Base-by-base conservation (phyloP, 1,139 yeast species). In the Eremothecium coryli region DNA sequence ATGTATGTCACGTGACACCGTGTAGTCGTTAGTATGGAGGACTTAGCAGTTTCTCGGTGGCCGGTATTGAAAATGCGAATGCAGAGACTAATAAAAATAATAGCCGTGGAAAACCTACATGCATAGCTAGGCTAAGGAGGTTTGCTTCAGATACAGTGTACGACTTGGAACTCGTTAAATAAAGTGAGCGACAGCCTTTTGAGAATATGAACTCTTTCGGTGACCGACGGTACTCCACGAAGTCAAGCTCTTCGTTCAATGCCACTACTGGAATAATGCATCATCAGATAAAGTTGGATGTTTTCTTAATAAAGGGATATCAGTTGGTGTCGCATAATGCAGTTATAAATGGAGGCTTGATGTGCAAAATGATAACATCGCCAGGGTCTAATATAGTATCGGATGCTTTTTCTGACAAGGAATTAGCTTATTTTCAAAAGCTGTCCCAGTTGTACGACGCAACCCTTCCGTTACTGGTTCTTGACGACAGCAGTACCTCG, bases 281-380 rank as follows among this genome's bases (percentile, higher is more conserved):
- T 37, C 55, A 50, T 37, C 58, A 53, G 40, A 41, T 46, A 2
- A 50, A 50, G 36, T 43, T 54, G 29, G 60, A 55, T 41, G 49
- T 53, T 3, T 54, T 54, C 33, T 48, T 54, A 23, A 54, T 55
- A 26, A 45, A 52, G 35, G 52, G 53, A 2, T 52, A 49, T 29
- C 46, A 46, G 32, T 26, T 55, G 12, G 35, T 55, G 12, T 48
- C 59, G 8, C 42, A 46, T 31, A 48, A 47, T 23, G 41, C 51
- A 2, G 43, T 48, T 9, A 45, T 53, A 14, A 44, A 50, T 33
- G 44, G 45, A 2, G 38, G 34, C 20, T 32, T 34, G 28, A 31
- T 34, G 18, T 31, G 32, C 29, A 13, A 28, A 10, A 23, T 37
- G 14, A 39, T 29, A 21, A 22, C 37, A 15, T 32, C 33, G 3